A percentile compares a stretch with the other conserved stretches of the same genome.
phyloP scores from a whole-genome alignment of 1,139 yeast species.

The Yamadazyma spencermartinsiae region DNA sequence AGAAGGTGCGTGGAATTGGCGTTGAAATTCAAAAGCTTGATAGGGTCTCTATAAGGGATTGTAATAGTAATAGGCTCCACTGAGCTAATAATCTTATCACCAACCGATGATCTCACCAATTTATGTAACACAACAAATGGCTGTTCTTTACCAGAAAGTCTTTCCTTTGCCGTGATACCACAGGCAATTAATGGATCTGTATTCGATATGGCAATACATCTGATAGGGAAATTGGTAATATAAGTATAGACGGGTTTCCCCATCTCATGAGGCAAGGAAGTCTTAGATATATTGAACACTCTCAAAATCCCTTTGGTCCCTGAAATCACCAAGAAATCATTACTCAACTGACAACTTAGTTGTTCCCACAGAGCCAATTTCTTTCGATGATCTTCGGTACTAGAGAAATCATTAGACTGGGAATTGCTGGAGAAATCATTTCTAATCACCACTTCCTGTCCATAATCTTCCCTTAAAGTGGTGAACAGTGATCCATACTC shows the following conservation, averaged over 20 bases:
- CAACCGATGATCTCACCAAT: slow-evolving; percentile 25
- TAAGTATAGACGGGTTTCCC: slow-evolving; percentile 73
- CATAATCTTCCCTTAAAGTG: slow-evolving; percentile 26
- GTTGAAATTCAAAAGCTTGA: slow-evolving; percentile 71
- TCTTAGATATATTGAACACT: slow-evolving; percentile 55
- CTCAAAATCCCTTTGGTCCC: slow-evolving; percentile 75
- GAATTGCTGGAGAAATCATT: slow-evolving; percentile 33
- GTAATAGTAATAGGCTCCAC: slow-evolving; percentile 71
- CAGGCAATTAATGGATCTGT: slow-evolving; percentile 69
- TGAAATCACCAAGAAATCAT: slow-evolving; percentile 60
- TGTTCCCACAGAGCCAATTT: slow-evolving; percentile 59
- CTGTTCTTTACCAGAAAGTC: slow-evolving; percentile 69
- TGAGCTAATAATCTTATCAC: slow-evolving; percentile 23
- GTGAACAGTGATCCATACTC: slow-evolving; percentile 58
- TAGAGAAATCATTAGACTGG: slow-evolving; percentile 16
- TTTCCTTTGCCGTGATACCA: slow-evolving; percentile 79
- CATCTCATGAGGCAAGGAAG: slow-evolving; percentile 25
- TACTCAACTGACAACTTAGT: slow-evolving; percentile 63
- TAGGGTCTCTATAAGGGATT: slow-evolving; percentile 83
- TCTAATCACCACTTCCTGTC: slow-evolving; percentile 28
- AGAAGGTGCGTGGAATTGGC: slow-evolving; percentile 67
- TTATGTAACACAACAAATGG: slow-evolving; percentile 75
- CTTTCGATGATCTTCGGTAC: slow-evolving; percentile 25
- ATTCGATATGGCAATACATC: slow-evolving; percentile 73
- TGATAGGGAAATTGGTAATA: slow-evolving; percentile 69